Percentiles rank a stretch among this genome's conserved stretches.
These are phyloP conservation scores for Monosporascus sp. DNA, from an alignment of 2,329 filamentous ascomycete genomes.

Conservation along the genomic window DNA sequence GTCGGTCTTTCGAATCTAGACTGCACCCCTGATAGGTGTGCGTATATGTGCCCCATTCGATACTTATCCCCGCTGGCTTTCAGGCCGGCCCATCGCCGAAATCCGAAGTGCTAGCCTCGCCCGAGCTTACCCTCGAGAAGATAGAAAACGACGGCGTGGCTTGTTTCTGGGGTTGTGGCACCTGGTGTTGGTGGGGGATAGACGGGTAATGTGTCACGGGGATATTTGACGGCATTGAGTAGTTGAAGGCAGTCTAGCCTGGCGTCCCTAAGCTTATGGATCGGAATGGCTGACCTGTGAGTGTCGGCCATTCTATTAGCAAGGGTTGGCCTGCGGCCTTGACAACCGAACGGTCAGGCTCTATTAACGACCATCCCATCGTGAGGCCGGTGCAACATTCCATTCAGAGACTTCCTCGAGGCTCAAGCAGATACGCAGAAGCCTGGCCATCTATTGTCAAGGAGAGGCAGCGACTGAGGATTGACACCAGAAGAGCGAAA, in stretches of 20 bases:
- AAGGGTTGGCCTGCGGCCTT: too few species aligned
- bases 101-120: constrained; percentile 33
- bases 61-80: constrained; percentile 59
- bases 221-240: constrained; percentile 34
- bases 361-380: too few species aligned
- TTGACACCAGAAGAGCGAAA: too few species aligned
- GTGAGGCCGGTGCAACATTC: too few species aligned
- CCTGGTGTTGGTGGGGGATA: constrained; percentile 31
- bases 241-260: constrained; percentile 24
- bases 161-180: constrained; percentile 10
- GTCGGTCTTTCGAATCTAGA: constrained; percentile 79
- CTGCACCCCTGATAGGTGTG: constrained; percentile 93
- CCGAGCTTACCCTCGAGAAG: constrained; percentile 36
- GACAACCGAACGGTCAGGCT: too few species aligned
- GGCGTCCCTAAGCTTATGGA: constrained; percentile 19
- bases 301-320: too few species aligned
- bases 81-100: constrained; percentile 30
- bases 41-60: constrained; percentile 85
- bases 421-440: too few species aligned
- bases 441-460: too few species aligned
- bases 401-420: too few species aligned
- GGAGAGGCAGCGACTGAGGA: too few species aligned
- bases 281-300: constrained; percentile 14
- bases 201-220: constrained; percentile 24
- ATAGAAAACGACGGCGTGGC: constrained; percentile 35